phyloP scores from a whole-genome alignment of 805 yeast species.

The Wickerhamiella bombiphila region DNA sequence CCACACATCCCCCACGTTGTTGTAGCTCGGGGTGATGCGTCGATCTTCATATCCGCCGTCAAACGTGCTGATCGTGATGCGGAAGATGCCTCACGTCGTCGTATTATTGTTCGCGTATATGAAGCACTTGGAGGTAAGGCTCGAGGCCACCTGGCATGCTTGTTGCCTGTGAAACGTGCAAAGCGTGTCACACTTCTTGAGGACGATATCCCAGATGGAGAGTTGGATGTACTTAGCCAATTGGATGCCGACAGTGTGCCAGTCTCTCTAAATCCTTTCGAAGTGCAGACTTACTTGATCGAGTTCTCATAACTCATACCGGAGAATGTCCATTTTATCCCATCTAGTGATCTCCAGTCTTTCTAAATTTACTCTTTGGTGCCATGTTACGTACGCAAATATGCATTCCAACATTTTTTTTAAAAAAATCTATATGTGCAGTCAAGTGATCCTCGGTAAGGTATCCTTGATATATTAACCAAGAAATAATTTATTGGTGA shows the following conservation, averaged over 20 bases:
- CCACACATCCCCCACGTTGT: slow-evolving; percentile 8
- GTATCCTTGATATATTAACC: too few species aligned
- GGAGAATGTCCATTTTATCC: too few species aligned
- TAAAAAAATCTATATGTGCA: too few species aligned
- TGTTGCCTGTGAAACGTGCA: slow-evolving; percentile 38
- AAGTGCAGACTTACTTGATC: slow-evolving; percentile 51
- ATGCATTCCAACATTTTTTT: too few species aligned
- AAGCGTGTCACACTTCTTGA: slow-evolving; percentile 31
- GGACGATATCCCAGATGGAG: slow-evolving; percentile 24
- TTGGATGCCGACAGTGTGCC: slow-evolving; percentile 18
- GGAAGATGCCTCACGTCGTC: slow-evolving; percentile 32
- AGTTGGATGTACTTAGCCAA: slow-evolving; percentile 18
- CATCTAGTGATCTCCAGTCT: too few species aligned
- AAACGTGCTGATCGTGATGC: slow-evolving; percentile 82
- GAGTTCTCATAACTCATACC: slow-evolving; percentile 17
- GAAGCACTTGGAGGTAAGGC: slow-evolving; percentile 79
- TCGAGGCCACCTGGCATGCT: slow-evolving; percentile 35
- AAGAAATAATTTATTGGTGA: too few species aligned
- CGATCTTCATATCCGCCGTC: slow-evolving; percentile 56
- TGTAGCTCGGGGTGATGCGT: slow-evolving; percentile 32
- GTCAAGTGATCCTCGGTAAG: too few species aligned
- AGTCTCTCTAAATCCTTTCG: slow-evolving; percentile 54
- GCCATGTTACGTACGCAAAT: too few species aligned
- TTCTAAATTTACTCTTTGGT: too few species aligned
- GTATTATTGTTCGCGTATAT: slow-evolving; percentile 60